Evolutionary conservation across 805 yeast genomes (phyloP), one percentile per base, ranked within the genome.

Genomic region (Ogataea paraovalis): DNA sequence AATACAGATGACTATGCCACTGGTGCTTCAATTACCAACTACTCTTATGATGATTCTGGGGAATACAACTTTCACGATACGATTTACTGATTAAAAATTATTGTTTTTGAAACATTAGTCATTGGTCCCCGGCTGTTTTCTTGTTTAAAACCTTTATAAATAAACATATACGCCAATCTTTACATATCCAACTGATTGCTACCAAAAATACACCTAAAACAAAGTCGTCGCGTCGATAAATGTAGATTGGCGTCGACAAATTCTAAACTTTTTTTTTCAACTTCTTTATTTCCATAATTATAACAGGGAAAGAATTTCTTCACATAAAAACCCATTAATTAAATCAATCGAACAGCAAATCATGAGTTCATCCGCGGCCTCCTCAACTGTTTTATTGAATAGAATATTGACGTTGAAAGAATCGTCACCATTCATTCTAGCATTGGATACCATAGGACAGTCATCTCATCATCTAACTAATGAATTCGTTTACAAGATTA

Each of bases 331-430:
- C n/a, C n/a, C n/a, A n/a, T n/a, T n/a, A n/a, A n/a, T n/a, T n/a
- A n/a, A n/a, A n/a, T n/a, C n/a, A n/a, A n/a, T n/a, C n/a, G 36
- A 6, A 32, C 18, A 5, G 6, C 6, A n/a, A n/a, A 47, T 25
- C 14, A 63, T 64, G 67, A 53, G 64, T 10, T 54, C 59, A 5
- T 48, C 67, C 1, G 50, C 57, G 7, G 64, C 67, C 8, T 63
- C 68, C 2, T 60, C 70, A 38, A 52, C 75, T n/a, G 83, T 85
- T 28, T 69, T 90, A 5, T 70, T 91, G 47, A 80, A 75, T 41
- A 69, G 98, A 49, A 69, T 88, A 6, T 64, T 94, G 2, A 66
- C 82, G 2, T 67, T 87, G 44, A 86, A 83, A 53, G 98, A 94
- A 58, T 65, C 66, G 20, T 77, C 92, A 0, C 95, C 96, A 0